Evolutionary conservation across 2,329 filamentous ascomycete species (phyloP), one percentile per base, ranked within the genome.

Genomic region (Colletotrichum gloeosporioides): DNA sequence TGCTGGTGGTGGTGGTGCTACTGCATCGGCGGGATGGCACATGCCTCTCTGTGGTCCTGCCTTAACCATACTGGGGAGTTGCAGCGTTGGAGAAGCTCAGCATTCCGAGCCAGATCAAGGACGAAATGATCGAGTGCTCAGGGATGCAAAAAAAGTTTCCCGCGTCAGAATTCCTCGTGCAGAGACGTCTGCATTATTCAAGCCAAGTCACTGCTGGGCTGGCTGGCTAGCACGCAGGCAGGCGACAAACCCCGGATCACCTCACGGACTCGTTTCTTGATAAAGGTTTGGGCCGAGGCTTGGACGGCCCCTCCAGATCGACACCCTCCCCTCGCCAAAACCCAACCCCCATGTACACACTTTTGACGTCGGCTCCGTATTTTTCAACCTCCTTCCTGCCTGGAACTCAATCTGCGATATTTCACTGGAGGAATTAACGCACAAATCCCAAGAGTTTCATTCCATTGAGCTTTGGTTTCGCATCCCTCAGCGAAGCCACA

Each of bases 401-500:
- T 59, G 25, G 59, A 69, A 53, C n/a, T n/a, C 22, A 31, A 49
- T 49, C 49, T 63, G 57, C 49, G 64, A 61, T 69, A 36, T 57
- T n/a, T 76, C 70, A 74, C 70, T 76, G 70, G 59, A 69, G 74
- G 65, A 65, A 74, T 65, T 36, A 53, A 59, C 70, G 65, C 57
- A 76, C 70, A 39, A 69, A 74, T 53, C 49, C 70, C 44, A 76
- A 49, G 49, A 68, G 64, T 64, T 64, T 59, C 63, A 59, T 67
- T 57, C n/a, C 63, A 57, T 22, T 44, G 31, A 39, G 34, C 6
- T 44, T 36, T 12, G 22, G 34, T 53, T 69, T 69, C 49, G 49
- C 44, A 69, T 29, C 6, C 29, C n/a, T 63, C 34, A 55, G 25
- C 59, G 39, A 73, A 49, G 57, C 73, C 63, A 76, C 29, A 49